These are phyloP conservation scores for Kuraishia ogatae DNA, from an alignment of 805 yeast species.

Conservation along the genomic window DNA sequence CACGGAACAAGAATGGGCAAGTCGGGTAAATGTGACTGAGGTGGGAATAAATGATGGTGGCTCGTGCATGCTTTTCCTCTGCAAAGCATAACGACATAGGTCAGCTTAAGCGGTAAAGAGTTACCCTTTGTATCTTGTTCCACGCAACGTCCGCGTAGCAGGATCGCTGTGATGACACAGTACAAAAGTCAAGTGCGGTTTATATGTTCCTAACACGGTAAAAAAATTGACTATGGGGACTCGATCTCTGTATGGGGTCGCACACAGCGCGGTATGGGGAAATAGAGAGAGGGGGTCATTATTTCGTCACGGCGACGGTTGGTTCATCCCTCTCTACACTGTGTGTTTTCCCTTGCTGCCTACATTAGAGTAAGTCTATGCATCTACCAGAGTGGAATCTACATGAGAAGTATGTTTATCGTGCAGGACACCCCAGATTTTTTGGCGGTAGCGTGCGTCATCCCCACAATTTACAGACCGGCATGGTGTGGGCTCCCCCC, in stretches of 20 bases:
- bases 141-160: neutral
- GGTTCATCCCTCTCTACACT: neutral
- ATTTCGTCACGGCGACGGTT: neutral
- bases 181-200: neutral
- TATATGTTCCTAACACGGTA: neutral
- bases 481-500: neutral
- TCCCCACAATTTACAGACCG: neutral
- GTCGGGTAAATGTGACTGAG: neutral
- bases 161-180: neutral
- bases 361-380: neutral
- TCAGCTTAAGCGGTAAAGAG: neutral
- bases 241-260: neutral
- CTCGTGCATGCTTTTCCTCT: neutral
- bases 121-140: neutral
- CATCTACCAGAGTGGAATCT: neutral
- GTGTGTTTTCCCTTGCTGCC: neutral
- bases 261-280: neutral
- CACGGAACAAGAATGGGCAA: neutral
- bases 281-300: neutral
- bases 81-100: neutral
- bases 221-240: neutral
- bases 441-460: neutral
- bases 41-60: neutral
- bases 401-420: neutral
- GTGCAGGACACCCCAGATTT: neutral